Conservation (phyloP, 73 alveolate genomes). For the Uronychia setigera region DNA sequence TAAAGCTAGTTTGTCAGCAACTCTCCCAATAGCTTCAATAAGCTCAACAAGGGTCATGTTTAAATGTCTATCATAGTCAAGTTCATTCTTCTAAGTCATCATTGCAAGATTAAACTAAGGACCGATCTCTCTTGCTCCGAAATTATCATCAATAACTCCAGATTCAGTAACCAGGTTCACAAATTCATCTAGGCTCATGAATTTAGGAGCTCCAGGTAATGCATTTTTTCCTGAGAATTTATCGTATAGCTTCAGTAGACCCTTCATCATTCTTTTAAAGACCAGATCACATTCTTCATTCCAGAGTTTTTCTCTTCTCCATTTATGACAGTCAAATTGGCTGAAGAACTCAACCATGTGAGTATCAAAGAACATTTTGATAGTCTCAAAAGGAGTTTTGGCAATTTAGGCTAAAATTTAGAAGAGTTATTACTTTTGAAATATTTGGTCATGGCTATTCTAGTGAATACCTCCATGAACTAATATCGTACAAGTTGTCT, state of each 20-base stretch:
- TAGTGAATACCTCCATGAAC: slow-evolving; percentile 74
- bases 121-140: slow-evolving; percentile 78
- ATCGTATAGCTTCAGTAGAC: slow-evolving; percentile 25
- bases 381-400: slow-evolving; percentile 26
- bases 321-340: slow-evolving; percentile 42
- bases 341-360: slow-evolving; percentile 23
- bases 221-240: slow-evolving; percentile 72
- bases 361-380: slow-evolving; percentile 34
- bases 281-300: slow-evolving; percentile 62
- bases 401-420: no score
- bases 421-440: no score
- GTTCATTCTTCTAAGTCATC: slow-evolving; percentile 89
- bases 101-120: slow-evolving; percentile 71
- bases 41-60: slow-evolving; percentile 41
- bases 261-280: slow-evolving; percentile 10
- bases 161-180: slow-evolving; percentile 57
- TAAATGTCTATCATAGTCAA: slow-evolving; percentile 54
- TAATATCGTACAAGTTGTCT: slow-evolving; percentile 66
- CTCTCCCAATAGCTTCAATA: slow-evolving; percentile 53
- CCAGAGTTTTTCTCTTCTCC: slow-evolving; percentile 66
- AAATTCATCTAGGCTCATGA: slow-evolving; percentile 82
- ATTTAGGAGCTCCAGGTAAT: slow-evolving; percentile 79
- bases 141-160: slow-evolving; percentile 69
- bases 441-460: slow-evolving; percentile 58
- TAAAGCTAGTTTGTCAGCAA: slow-evolving; percentile 40